Percentiles rank a stretch among this genome's conserved stretches.
Evolutionary conservation across 768 basidiomycete genomes (phyloP).

Genomic region (Grammothele lineata): DNA sequence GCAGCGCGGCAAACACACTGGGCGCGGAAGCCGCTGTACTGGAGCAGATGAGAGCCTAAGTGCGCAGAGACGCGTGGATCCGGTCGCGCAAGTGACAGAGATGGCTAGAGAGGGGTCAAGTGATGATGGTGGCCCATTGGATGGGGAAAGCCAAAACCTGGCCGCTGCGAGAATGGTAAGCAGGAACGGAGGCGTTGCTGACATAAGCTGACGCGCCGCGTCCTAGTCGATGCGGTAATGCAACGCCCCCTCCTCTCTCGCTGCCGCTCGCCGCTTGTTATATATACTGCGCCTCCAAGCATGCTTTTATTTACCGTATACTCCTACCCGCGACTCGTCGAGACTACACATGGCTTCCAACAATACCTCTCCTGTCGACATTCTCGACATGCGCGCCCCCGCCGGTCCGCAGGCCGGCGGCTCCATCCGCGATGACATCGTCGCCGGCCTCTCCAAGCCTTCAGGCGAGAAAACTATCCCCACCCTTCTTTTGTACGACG

Average conservation of each 20-base stretch:
- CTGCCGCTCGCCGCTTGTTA: conserved; percentile 1
- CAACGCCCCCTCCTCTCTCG: not conserved
- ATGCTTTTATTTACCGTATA: not conserved
- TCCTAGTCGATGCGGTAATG: conserved; percentile 2
- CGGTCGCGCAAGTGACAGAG: not conserved
- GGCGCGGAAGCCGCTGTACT: too few species aligned
- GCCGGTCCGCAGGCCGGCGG: conserved; percentile 1
- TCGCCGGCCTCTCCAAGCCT: conserved; percentile 52
- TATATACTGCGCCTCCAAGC: conserved; percentile 1
- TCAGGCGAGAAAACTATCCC: conserved; percentile 61
- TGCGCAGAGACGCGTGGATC: not conserved
- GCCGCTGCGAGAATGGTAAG: not conserved
- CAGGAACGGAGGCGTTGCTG: conserved; percentile 15
- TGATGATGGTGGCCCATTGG: not conserved
- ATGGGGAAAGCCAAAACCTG: too few species aligned
- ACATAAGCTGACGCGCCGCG: conserved; percentile 13
- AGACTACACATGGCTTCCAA: conserved; percentile 2
- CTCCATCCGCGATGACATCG: conserved; percentile 40
- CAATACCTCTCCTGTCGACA: conserved; percentile 11
- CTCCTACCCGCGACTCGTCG: not conserved
- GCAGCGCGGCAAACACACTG: too few species aligned
- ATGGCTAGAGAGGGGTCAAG: not conserved
- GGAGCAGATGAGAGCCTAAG: too few species aligned
- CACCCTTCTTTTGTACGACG: conserved; percentile 83
- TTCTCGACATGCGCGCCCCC: conserved; percentile 21